phyloP scores from a whole-genome alignment of 371 early-diverging fungal genomes.

The Mortierella sp. region DNA sequence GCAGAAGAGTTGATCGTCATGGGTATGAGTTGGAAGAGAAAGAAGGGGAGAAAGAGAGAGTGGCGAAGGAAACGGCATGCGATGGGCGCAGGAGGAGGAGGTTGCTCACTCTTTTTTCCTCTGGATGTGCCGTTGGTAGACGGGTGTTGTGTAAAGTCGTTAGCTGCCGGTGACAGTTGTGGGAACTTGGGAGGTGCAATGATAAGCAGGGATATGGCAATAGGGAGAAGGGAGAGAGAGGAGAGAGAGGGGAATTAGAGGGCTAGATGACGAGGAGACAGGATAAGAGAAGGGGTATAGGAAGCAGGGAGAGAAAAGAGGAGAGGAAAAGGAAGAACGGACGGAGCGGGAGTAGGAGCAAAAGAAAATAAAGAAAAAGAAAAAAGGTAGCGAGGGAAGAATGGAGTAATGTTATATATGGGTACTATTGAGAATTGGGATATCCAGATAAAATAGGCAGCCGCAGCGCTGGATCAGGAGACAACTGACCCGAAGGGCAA shows the following conservation, averaged over 20 bases:
- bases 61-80: too few relatives aligned
- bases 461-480: too few relatives aligned
- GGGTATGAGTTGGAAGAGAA: too few relatives aligned
- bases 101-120: too few relatives aligned
- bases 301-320: neutral
- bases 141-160: neutral
- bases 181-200: too few relatives aligned
- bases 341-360: neutral
- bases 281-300: neutral
- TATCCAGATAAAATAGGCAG: too few relatives aligned
- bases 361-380: neutral
- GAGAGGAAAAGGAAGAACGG: neutral
- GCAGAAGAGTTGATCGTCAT: too few relatives aligned
- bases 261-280: neutral
- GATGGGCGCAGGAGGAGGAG: too few relatives aligned
- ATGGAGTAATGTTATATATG: neutral
- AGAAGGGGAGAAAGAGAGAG: too few relatives aligned
- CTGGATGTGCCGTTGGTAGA: slow-evolving; percentile 3
- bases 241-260: neutral
- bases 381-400: neutral
- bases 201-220: neutral
- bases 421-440: too few relatives aligned
- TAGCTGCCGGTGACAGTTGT: too few relatives aligned
- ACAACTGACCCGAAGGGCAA: too few relatives aligned
- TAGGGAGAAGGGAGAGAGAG: neutral